A percentile compares a stretch with the other conserved stretches of the same genome.
Evolutionary conservation across 1,284 basidiomycete species (phyloP).

Genomic region (Trichosporon asahii): DNA sequence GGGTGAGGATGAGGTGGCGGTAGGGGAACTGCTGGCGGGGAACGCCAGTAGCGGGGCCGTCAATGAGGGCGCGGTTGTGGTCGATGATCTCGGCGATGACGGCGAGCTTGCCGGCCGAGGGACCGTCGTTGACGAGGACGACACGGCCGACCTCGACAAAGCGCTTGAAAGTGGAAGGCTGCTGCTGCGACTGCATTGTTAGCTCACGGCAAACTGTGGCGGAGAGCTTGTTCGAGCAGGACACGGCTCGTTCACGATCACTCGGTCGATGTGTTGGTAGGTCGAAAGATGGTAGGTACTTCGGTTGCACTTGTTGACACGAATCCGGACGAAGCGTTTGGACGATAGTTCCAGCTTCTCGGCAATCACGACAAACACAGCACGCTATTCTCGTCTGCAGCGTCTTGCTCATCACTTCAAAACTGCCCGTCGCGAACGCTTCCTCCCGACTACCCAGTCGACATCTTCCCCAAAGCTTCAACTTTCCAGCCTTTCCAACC

Average conservation of each 20-base stretch:
- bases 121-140: slow-evolving; percentile 89
- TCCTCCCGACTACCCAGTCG: not conserved
- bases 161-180: slow-evolving; percentile 84
- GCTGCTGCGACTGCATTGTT: slow-evolving; percentile 28
- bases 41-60: slow-evolving; percentile 86
- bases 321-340: not conserved
- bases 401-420: not conserved
- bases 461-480: not conserved
- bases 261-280: not conserved
- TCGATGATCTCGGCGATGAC: slow-evolving; percentile 97
- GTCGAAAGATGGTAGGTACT: too few species aligned
- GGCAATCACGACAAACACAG: not conserved
- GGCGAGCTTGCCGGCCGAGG: slow-evolving; percentile 82
- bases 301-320: not conserved
- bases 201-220: not conserved
- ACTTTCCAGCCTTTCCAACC: not conserved
- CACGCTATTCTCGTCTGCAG: not conserved
- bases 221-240: not conserved
- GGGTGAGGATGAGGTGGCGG: slow-evolving; percentile 89
- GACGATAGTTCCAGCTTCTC: not conserved
- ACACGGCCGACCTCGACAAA: slow-evolving; percentile 99
- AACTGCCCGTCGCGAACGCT: not conserved
- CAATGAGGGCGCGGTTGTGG: slow-evolving; percentile 96
- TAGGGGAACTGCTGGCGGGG: slow-evolving; percentile 88
- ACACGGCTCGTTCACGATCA: slow-evolving; percentile 1